Evolutionary conservation across 2,329 filamentous ascomycete genomes (phyloP).

Genomic region (Hypoxylon rubiginosum): DNA sequence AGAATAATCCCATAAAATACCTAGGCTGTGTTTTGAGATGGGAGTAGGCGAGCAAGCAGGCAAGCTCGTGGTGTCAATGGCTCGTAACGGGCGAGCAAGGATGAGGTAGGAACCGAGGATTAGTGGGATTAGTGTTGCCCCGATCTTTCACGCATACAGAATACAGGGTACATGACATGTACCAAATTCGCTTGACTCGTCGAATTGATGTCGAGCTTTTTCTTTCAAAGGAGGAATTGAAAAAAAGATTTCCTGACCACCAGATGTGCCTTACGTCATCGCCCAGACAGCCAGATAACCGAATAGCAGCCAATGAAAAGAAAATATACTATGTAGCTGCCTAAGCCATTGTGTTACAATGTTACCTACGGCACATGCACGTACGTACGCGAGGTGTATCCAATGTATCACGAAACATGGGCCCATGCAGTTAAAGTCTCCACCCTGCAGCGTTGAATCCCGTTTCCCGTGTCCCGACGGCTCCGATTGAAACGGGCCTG

Average conservation of each 20-base stretch:
- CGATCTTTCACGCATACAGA: too few species aligned
- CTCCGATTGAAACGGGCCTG: slow-evolving; percentile 4
- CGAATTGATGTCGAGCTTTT: background rate
- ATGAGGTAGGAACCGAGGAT: background rate
- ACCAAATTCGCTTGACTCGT: background rate
- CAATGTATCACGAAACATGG: background rate
- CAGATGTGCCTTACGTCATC: background rate
- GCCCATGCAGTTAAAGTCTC: background rate
- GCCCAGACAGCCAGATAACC: background rate
- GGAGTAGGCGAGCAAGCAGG: too few species aligned
- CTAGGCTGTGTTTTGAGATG: background rate
- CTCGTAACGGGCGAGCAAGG: background rate
- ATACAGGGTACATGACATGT: too few species aligned
- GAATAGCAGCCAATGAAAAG: background rate
- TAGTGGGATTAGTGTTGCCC: too few species aligned
- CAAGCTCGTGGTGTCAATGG: background rate
- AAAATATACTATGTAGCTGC: background rate
- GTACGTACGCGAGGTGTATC: too few species aligned
- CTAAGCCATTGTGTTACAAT: background rate
- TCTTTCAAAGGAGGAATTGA: background rate
- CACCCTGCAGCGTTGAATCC: background rate
- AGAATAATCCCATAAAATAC: slow-evolving; percentile 2
- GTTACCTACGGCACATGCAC: too few species aligned
- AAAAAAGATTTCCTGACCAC: too few species aligned
- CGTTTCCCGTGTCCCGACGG: background rate